These are phyloP conservation scores for Echites panduratus DNA, from an alignment of 257 asterid species.

Conservation along the genomic window DNA sequence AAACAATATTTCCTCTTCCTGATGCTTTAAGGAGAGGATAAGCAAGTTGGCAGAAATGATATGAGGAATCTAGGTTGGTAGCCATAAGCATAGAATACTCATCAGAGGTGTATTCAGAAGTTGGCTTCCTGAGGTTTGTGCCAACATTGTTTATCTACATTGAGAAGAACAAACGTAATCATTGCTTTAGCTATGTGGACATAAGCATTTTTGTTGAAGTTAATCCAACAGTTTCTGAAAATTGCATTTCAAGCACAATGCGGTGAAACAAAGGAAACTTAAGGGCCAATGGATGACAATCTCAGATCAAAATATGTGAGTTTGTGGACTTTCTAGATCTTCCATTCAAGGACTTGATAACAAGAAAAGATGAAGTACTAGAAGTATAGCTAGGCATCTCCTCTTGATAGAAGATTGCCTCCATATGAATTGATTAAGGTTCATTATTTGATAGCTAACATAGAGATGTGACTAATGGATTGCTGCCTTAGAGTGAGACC, in stretches of 20 bases:
- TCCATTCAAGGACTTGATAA: background rate
- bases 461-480: background rate
- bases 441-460: background rate
- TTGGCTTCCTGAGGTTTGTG: slow-evolving; percentile 80
- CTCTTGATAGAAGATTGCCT: background rate
- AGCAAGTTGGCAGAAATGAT: slow-evolving; percentile 78
- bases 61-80: slow-evolving; percentile 82
- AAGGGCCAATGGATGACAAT: background rate
- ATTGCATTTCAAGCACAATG: background rate
- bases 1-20: slow-evolving; percentile 66
- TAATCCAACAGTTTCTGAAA: background rate
- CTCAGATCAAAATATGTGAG: background rate
- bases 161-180: slow-evolving; percentile 9
- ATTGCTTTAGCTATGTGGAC: background rate
- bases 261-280: background rate
- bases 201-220: background rate
- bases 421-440: background rate
- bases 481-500: background rate
- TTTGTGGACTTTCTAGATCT: background rate
- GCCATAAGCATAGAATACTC: slow-evolving; percentile 66
- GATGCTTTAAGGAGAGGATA: slow-evolving; percentile 85
- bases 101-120: slow-evolving; percentile 68
- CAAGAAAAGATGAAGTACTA: background rate
- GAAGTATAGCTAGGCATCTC: background rate
- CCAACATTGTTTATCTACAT: slow-evolving; percentile 83